phyloP scores from a whole-genome alignment of 2,329 filamentous ascomycete species.

The Aspergillus brunneoviolaceus region DNA sequence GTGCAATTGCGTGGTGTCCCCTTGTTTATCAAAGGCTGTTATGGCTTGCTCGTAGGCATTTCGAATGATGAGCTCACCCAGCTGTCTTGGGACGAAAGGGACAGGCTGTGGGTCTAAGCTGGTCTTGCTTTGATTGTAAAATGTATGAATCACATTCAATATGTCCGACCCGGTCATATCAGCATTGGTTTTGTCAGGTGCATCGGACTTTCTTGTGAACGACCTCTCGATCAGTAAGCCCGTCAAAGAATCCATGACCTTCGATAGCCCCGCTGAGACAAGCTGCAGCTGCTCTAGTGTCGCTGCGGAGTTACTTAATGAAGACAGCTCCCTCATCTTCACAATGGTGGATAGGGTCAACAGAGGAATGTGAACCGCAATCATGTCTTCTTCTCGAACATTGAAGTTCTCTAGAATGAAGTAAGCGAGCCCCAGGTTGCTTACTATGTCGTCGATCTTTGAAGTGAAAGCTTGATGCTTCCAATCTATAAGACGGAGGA shows the following conservation, averaged over 20 bases:
- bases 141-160: slow-evolving; percentile 60
- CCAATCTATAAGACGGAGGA: slow-evolving; percentile 64
- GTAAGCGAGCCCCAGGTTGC: slow-evolving; percentile 69
- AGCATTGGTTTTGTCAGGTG: slow-evolving; percentile 20
- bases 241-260: slow-evolving; percentile 30
- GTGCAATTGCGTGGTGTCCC: slow-evolving; percentile 49
- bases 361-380: slow-evolving; percentile 78
- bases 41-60: slow-evolving; percentile 51
- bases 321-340: slow-evolving; percentile 43
- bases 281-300: slow-evolving; percentile 19
- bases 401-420: slow-evolving; percentile 91
- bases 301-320: slow-evolving; percentile 12
- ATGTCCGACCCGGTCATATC: slow-evolving; percentile 43
- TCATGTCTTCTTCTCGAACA: slow-evolving; percentile 92
- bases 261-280: slow-evolving; percentile 28
- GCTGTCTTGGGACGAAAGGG: slow-evolving; percentile 57
- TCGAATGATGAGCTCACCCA: slow-evolving; percentile 64
- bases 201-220: slow-evolving; percentile 51
- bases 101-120: slow-evolving; percentile 62
- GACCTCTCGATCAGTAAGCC: slow-evolving; percentile 48
- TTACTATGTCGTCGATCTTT: slow-evolving; percentile 51
- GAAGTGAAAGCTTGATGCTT: slow-evolving; percentile 52
- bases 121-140: slow-evolving; percentile 70
- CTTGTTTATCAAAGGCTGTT: slow-evolving; percentile 28
- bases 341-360: slow-evolving; percentile 64